phyloP scores from a whole-genome alignment of 768 basidiomycete genomes.

The Favolaschia claudopus region DNA sequence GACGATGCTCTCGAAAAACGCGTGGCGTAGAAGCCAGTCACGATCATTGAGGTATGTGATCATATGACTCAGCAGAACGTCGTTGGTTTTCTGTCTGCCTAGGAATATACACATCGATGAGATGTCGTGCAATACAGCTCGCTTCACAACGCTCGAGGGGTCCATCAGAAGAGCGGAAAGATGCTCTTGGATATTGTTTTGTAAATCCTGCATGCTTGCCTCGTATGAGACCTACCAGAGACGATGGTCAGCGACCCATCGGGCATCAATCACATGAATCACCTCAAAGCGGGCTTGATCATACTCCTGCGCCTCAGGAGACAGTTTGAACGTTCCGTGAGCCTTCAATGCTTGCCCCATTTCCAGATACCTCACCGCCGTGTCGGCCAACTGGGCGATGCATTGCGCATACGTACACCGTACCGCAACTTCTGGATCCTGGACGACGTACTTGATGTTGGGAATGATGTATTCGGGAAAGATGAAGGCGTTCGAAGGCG shows the following conservation, averaged over 20 bases:
- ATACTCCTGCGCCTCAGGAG: conserved; percentile 71
- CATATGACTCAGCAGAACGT: conserved; percentile 90
- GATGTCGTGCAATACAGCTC: conserved; percentile 87
- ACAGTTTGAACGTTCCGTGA: conserved; percentile 74
- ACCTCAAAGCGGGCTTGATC: conserved; percentile 88
- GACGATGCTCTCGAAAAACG: conserved; percentile 95
- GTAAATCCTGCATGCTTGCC: conserved; percentile 83
- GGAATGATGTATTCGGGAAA: conserved; percentile 97
- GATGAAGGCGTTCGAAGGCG: conserved; percentile 82
- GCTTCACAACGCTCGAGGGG: conserved; percentile 87
- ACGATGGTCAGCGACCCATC: background rate
- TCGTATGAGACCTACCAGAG: conserved; percentile 85
- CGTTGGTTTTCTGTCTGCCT: conserved; percentile 92
- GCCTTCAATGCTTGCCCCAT: conserved; percentile 92
- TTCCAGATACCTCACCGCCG: conserved; percentile 87
- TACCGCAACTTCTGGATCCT: conserved; percentile 86
- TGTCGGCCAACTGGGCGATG: conserved; percentile 85
- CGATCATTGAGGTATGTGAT: conserved; percentile 88
- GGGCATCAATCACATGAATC: conserved; percentile 17
- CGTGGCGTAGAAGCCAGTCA: conserved; percentile 90
- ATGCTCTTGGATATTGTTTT: conserved; percentile 86
- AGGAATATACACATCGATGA: conserved; percentile 93
- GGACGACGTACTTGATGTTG: conserved; percentile 81
- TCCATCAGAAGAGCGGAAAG: conserved; percentile 89
- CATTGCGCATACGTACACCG: conserved; percentile 84